phyloP scores from a whole-genome alignment of 2,329 filamentous ascomycete genomes.

The Orbilia quercus region DNA sequence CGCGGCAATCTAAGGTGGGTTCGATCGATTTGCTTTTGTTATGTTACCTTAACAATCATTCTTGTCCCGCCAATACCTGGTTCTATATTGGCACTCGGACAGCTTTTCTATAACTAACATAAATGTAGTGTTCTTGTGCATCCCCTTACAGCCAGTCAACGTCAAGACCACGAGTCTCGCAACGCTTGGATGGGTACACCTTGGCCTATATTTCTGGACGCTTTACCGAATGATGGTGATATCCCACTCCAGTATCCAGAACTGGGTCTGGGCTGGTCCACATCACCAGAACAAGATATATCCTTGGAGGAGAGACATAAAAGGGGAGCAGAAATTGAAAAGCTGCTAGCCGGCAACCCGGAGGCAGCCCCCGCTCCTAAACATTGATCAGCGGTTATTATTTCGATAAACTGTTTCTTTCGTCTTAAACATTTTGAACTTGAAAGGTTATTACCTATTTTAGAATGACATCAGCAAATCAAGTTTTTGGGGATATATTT shows the following conservation, averaged over 20 bases:
- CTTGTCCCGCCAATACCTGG: too few species aligned
- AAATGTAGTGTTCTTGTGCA: conserved; percentile 61
- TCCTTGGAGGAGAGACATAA: conserved; percentile 61
- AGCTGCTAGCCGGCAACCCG: conserved; percentile 60
- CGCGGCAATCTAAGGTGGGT: conserved; percentile 58
- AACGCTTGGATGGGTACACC: conserved; percentile 62
- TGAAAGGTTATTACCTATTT: too few species aligned
- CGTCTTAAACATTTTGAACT: too few species aligned
- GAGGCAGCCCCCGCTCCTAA: conserved; percentile 61
- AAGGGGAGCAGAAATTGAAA: conserved; percentile 61
- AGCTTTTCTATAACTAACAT: conserved; percentile 58
- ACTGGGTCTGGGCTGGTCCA: conserved; percentile 57
- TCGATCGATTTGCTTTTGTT: too few species aligned
- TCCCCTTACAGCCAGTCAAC: conserved; percentile 61
- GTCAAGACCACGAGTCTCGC: conserved; percentile 61
- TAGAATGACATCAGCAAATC: too few species aligned
- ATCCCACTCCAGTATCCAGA: conserved; percentile 62
- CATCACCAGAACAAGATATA: conserved; percentile 58
- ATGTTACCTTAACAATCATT: too few species aligned
- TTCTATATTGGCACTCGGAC: background rate
- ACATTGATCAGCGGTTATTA: too few species aligned
- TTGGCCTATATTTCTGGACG: conserved; percentile 62
- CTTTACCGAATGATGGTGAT: conserved; percentile 59
- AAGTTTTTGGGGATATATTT: too few species aligned
- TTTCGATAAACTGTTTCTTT: too few species aligned